Evolutionary conservation across 169 alveolate genomes (phyloP).

Genomic region (Plasmodium ovale): DNA sequence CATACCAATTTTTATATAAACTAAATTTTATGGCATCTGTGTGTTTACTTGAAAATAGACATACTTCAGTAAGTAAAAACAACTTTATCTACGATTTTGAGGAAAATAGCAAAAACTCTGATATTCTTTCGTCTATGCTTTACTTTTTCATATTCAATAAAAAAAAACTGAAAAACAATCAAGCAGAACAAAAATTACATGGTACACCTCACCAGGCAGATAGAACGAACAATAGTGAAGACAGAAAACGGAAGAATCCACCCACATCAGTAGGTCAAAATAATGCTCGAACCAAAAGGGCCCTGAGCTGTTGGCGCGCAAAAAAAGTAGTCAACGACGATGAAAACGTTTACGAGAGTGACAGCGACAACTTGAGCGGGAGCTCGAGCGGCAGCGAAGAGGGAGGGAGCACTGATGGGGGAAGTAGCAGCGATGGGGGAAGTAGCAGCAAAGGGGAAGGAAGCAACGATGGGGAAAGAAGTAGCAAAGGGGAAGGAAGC

Average conservation of each 20-base stretch:
- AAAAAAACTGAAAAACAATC: conserved; percentile 1
- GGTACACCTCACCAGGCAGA: background rate
- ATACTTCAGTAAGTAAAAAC: conserved; percentile 17
- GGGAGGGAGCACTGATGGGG: background rate
- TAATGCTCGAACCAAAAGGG: background rate
- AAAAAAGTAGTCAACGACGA: background rate
- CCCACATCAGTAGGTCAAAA: background rate
- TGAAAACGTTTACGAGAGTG: conserved; percentile 41
- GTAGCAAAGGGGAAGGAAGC: background rate
- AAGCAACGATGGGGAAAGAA: background rate
- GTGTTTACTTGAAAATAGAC: conserved; percentile 64
- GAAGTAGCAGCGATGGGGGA: background rate
- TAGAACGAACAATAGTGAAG: background rate
- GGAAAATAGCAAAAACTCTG: conserved; percentile 16
- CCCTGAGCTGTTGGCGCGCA: background rate
- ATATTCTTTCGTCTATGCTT: conserved; percentile 46
- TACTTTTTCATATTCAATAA: conserved; percentile 45
- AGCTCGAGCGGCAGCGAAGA: background rate
- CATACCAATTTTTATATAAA: conserved; percentile 31
- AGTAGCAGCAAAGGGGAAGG: background rate
- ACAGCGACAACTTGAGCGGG: conserved; percentile 36
- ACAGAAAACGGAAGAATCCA: background rate
- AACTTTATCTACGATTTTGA: conserved; percentile 46
- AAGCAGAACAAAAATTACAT: background rate
- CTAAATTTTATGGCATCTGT: conserved; percentile 47